A percentile compares a stretch with the other conserved stretches of the same genome.
Conservation (phyloP, 1,284 basidiomycete genomes). For the Ceratobasidium sp. region DNA sequence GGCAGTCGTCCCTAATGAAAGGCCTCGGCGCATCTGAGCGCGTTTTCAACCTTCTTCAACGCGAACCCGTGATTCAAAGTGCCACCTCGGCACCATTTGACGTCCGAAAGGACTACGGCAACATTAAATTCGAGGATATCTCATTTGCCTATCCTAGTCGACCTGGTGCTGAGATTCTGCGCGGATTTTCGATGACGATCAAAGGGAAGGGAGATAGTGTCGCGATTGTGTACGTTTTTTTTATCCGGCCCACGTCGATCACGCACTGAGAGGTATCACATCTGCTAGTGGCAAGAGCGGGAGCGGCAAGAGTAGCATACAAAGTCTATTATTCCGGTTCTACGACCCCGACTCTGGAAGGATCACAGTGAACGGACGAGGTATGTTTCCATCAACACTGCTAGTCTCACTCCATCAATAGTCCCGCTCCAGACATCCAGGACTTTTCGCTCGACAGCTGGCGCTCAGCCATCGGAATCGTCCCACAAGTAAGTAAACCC, state of each 20-base stretch:
- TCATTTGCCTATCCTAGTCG: constrained; percentile 91
- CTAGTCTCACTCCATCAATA: background rate
- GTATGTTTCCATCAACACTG: constrained; percentile 60
- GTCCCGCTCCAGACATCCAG: constrained; percentile 75
- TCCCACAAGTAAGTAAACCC: constrained; percentile 72
- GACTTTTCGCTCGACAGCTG: constrained; percentile 87
- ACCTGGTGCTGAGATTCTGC: constrained; percentile 81
- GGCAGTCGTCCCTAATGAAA: constrained; percentile 84
- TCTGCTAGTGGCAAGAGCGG: constrained; percentile 70
- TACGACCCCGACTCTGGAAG: constrained; percentile 91
- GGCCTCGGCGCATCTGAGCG: constrained; percentile 94
- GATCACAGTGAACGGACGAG: constrained; percentile 89
- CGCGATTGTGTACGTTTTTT: constrained; percentile 84
- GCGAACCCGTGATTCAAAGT: constrained; percentile 77
- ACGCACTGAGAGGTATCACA: too few species aligned
- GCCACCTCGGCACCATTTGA: constrained; percentile 50
- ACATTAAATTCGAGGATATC: constrained; percentile 83
- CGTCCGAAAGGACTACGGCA: constrained; percentile 66
- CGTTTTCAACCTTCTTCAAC: constrained; percentile 95
- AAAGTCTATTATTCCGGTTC: constrained; percentile 89
- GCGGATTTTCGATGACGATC: constrained; percentile 83
- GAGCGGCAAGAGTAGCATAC: constrained; percentile 92
- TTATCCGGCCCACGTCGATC: background rate
- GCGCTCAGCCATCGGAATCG: constrained; percentile 88
- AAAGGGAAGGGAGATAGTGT: constrained; percentile 83